Percentiles rank a stretch among this genome's conserved stretches.
Conservation (phyloP, 129 eudicot species). For the Kitagawia praeruptora region DNA sequence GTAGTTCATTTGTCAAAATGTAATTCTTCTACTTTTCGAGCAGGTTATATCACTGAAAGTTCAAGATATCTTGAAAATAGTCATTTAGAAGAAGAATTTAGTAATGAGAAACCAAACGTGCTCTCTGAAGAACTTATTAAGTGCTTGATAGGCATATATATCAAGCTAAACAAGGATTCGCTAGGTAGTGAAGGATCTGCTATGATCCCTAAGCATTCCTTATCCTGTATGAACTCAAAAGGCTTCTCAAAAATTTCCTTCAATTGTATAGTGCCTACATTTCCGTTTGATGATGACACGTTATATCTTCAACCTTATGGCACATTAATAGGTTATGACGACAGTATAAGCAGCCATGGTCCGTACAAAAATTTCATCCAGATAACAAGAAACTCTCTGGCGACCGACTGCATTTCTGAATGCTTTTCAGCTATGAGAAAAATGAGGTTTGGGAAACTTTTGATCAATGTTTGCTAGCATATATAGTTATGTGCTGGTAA, state of each 20-base stretch:
- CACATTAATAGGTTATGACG: slow-evolving; percentile 43
- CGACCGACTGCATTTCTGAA: slow-evolving; percentile 43
- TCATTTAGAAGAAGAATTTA: slow-evolving; percentile 26
- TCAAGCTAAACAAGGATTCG: slow-evolving; percentile 43
- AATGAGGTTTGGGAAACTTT: slow-evolving; percentile 39
- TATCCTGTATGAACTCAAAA: slow-evolving; percentile 57
- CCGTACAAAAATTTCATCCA: slow-evolving; percentile 74
- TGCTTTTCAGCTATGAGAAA: slow-evolving; percentile 49
- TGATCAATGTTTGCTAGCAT: background rate
- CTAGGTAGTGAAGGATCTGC: slow-evolving; percentile 34
- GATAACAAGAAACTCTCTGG: slow-evolving; percentile 54
- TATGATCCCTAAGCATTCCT: slow-evolving; percentile 29
- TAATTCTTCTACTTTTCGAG: slow-evolving; percentile 10
- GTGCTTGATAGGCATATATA: slow-evolving; percentile 65
- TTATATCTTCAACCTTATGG: slow-evolving; percentile 55
- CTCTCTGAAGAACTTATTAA: slow-evolving; percentile 68
- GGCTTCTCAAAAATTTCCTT: slow-evolving; percentile 57
- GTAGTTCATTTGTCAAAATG: background rate
- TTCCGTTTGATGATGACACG: slow-evolving; percentile 24
- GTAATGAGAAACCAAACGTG: slow-evolving; percentile 47
- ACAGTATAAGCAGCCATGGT: slow-evolving; percentile 46
- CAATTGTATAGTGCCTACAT: slow-evolving; percentile 43
- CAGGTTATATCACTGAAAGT: slow-evolving; percentile 22
- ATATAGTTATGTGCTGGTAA: background rate
- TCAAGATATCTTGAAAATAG: slow-evolving; percentile 20